Percentiles rank a stretch among this genome's conserved stretches.
Evolutionary conservation across 768 basidiomycete genomes (phyloP).

Genomic region (Aureoboletus auriporus): DNA sequence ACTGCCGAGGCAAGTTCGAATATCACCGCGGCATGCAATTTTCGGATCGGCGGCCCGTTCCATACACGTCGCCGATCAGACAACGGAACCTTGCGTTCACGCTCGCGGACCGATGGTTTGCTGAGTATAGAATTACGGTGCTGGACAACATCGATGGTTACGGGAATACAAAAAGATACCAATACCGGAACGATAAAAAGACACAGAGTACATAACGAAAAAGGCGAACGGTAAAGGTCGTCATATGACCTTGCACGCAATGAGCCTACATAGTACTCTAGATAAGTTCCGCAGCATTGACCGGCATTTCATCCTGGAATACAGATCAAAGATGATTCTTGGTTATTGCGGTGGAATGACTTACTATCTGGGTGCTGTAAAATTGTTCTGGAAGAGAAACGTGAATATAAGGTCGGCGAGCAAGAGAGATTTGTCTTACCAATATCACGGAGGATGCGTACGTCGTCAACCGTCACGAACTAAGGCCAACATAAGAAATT

Average conservation of each 20-base stretch:
- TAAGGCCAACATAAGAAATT: conserved; percentile 30
- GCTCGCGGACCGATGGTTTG: no score
- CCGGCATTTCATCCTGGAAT: conserved; percentile 93
- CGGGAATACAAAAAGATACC: conserved; percentile 6
- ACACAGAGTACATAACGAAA: conserved; percentile 17
- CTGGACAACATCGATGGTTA: conserved; percentile 4
- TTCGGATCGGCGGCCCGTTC: no score
- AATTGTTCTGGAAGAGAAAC: conserved; percentile 68
- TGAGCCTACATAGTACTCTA: conserved; percentile 34
- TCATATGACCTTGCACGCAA: conserved; percentile 2
- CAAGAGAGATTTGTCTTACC: conserved; percentile 45
- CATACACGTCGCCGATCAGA: no score
- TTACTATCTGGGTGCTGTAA: conserved; percentile 91
- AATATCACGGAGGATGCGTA: conserved; percentile 94
- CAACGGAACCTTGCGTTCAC: no score
- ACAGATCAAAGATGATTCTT: conserved; percentile 15
- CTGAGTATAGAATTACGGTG: neutral
- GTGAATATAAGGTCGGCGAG: conserved; percentile 10
- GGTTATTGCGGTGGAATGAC: conserved; percentile 18
- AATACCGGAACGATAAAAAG: conserved; percentile 7
- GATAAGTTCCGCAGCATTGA: conserved; percentile 96
- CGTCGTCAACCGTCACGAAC: conserved; percentile 95
- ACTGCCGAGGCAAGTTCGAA: no score
- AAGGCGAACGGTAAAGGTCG: conserved; percentile 1
- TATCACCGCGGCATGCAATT: no score